Evolutionary conservation across 2,329 filamentous ascomycete genomes (phyloP).

Genomic region (Pseudocercospora macadamiae): DNA sequence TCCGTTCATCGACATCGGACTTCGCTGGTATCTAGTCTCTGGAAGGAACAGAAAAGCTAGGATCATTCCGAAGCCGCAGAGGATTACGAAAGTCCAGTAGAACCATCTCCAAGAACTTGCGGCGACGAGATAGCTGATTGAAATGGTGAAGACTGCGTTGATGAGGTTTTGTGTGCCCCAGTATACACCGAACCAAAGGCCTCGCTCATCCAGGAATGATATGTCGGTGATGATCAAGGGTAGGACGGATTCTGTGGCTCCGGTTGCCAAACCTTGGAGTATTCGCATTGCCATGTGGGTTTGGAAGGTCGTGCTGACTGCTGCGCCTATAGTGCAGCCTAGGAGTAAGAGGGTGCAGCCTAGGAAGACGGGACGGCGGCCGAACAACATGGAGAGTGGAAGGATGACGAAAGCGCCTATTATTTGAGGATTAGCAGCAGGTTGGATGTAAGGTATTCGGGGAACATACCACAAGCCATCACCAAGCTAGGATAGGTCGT

Average conservation of each 20-base stretch:
- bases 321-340: slow-evolving; percentile 41
- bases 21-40: slow-evolving; percentile 46
- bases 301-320: slow-evolving; percentile 38
- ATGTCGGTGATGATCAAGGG: slow-evolving; percentile 46
- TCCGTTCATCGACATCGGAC: slow-evolving; percentile 39
- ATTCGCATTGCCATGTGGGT: slow-evolving; percentile 44
- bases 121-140: slow-evolving; percentile 41
- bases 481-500: slow-evolving; percentile 45
- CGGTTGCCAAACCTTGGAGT: slow-evolving; percentile 41
- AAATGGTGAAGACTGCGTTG: slow-evolving; percentile 39
- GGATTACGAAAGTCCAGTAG: slow-evolving; percentile 46
- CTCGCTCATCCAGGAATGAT: slow-evolving; percentile 46
- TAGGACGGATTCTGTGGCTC: slow-evolving; percentile 46
- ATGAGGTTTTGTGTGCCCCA: slow-evolving; percentile 46
- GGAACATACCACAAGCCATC: slow-evolving; percentile 41
- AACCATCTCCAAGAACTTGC: slow-evolving; percentile 47
- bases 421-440: neutral
- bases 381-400: slow-evolving; percentile 44
- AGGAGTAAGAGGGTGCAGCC: slow-evolving; percentile 35
- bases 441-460: too few relatives aligned
- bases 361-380: slow-evolving; percentile 45
- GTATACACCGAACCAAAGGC: slow-evolving; percentile 43
- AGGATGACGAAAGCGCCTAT: slow-evolving; percentile 41
- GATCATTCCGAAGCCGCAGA: slow-evolving; percentile 42
- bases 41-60: slow-evolving; percentile 45